Conservation (phyloP, 2,329 filamentous ascomycete genomes). For the Tricladium varicosporioides region DNA sequence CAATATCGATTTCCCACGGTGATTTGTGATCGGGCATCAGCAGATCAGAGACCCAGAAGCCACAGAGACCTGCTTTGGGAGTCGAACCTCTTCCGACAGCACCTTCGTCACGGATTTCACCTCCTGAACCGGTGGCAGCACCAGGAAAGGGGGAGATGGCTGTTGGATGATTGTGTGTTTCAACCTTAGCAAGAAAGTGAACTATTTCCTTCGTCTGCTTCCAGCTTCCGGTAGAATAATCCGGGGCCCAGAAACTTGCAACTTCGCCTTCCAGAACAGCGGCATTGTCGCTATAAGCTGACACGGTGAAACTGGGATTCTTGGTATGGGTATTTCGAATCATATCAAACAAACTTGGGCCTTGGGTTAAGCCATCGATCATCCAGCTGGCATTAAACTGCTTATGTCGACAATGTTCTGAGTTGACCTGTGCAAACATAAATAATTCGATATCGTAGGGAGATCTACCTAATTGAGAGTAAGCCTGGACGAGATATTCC, state of each 20-base stretch:
- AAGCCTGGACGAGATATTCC: slow-evolving; percentile 87
- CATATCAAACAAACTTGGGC: slow-evolving; percentile 87
- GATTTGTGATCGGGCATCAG: slow-evolving; percentile 78
- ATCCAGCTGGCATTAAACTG: slow-evolving; percentile 97
- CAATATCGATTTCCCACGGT: slow-evolving; percentile 90
- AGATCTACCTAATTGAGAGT: slow-evolving; percentile 59
- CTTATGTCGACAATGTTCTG: slow-evolving; percentile 80
- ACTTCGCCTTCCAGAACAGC: slow-evolving; percentile 79
- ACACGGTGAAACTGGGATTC: slow-evolving; percentile 80
- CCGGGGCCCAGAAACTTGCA: slow-evolving; percentile 82
- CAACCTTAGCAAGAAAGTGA: slow-evolving; percentile 89
- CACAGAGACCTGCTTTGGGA: slow-evolving; percentile 87
- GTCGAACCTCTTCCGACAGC: slow-evolving; percentile 89
- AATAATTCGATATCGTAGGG: slow-evolving; percentile 88
- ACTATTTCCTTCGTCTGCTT: slow-evolving; percentile 80
- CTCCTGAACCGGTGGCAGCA: slow-evolving; percentile 91
- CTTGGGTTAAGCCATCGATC: slow-evolving; percentile 81
- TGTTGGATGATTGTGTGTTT: slow-evolving; percentile 97
- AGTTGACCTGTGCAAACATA: slow-evolving; percentile 99
- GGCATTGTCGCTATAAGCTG: slow-evolving; percentile 96
- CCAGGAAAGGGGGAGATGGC: slow-evolving; percentile 91
- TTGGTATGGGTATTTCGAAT: slow-evolving; percentile 92
- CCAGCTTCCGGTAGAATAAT: slow-evolving; percentile 85
- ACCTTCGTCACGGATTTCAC: slow-evolving; percentile 93
- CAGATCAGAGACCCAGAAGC: slow-evolving; percentile 94